Percentiles rank a stretch among this genome's conserved stretches.
These are phyloP conservation scores for Huntiella abstrusa DNA, from an alignment of 2,329 filamentous ascomycete species.

Conservation along the genomic window DNA sequence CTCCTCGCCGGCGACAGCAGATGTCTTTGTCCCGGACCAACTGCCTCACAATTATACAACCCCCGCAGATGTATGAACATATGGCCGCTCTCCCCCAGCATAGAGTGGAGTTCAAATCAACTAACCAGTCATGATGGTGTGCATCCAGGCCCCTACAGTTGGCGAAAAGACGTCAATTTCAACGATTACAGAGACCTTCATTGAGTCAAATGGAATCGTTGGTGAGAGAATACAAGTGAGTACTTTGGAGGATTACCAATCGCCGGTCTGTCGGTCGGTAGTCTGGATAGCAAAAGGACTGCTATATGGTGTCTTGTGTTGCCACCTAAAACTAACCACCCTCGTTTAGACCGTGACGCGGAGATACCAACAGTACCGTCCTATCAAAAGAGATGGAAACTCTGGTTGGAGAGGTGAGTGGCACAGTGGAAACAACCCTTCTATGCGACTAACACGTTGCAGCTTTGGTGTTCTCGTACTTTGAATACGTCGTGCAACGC, in stretches of 20 bases:
- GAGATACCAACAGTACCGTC: slow-evolving; percentile 74
- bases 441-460: slow-evolving; percentile 11
- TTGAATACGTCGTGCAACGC: slow-evolving; percentile 59
- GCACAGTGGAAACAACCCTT: background rate
- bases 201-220: no score
- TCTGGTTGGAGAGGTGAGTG: slow-evolving; percentile 91
- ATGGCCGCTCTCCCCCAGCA: background rate
- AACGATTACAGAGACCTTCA: slow-evolving; percentile 56
- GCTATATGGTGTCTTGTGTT: no score
- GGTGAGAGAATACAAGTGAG: no score
- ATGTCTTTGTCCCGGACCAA: background rate
- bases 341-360: slow-evolving; percentile 51
- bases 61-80: background rate
- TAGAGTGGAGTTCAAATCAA: background rate
- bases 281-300: no score
- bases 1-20: background rate
- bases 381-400: slow-evolving; percentile 80
- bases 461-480: slow-evolving; percentile 90
- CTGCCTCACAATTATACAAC: background rate
- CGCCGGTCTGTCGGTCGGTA: no score
- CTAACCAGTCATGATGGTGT: no score
- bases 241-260: no score
- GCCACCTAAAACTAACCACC: background rate
- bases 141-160: slow-evolving; percentile 57
- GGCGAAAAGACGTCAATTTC: slow-evolving; percentile 59